A percentile compares a stretch with the other conserved stretches of the same genome.
phyloP scores from a whole-genome alignment of 2,329 filamentous ascomycete genomes.

The Calonectria pauciramosa region DNA sequence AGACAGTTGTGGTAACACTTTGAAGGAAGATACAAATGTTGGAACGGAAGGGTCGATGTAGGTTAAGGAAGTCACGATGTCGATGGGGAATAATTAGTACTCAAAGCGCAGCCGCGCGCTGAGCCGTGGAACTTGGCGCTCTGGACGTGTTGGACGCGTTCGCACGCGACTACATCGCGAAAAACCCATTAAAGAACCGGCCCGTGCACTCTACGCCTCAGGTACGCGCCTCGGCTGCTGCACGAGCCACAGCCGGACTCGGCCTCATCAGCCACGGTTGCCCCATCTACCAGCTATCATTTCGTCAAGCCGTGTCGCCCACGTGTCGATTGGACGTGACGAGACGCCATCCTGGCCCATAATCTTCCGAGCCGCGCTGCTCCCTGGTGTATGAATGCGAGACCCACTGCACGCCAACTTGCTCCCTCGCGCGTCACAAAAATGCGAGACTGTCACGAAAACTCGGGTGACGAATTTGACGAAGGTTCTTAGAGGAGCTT shows the following conservation, averaged over 20 bases:
- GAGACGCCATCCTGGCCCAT: background rate
- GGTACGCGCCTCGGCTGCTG: slow-evolving; percentile 25
- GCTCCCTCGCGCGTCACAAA: background rate
- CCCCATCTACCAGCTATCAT: background rate
- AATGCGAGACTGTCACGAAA: background rate
- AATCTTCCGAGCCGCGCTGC: background rate
- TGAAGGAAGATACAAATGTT: slow-evolving; percentile 25
- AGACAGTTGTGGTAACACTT: slow-evolving; percentile 34
- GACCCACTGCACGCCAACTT: background rate
- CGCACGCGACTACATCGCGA: slow-evolving; percentile 47
- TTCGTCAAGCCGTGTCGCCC: slow-evolving; percentile 11
- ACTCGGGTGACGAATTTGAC: too few relatives aligned
- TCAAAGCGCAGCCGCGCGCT: slow-evolving; percentile 41
- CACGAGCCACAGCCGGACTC: slow-evolving; percentile 26
- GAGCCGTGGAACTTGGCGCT: slow-evolving; percentile 26
- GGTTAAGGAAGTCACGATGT: slow-evolving; percentile 30
- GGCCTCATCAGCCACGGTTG: background rate
- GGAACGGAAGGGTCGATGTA: slow-evolving; percentile 35
- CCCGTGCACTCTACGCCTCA: slow-evolving; percentile 41
- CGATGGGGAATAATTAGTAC: slow-evolving; percentile 35
- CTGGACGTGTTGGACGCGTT: slow-evolving; percentile 48
- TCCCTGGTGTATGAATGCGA: background rate
- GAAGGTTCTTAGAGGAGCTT: background rate
- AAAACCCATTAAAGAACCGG: slow-evolving; percentile 48
- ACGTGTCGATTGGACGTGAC: slow-evolving; percentile 35